Conservation (phyloP, 2,329 filamentous ascomycete species). For the Fusarium sambucinum region DNA sequence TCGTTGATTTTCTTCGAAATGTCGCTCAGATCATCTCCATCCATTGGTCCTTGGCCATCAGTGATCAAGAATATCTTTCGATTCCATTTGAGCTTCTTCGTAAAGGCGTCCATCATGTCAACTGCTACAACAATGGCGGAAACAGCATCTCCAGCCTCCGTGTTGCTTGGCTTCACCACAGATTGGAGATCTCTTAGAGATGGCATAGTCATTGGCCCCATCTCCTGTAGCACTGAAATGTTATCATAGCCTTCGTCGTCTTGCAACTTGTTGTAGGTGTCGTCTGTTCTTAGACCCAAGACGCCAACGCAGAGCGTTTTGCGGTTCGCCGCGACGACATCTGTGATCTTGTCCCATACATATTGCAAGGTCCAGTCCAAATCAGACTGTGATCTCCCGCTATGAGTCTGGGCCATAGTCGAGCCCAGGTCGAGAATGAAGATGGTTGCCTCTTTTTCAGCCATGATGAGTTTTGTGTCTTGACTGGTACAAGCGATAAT, state of each 20-base stretch:
- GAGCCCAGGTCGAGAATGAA: constrained; percentile 90
- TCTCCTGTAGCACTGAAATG: constrained; percentile 82
- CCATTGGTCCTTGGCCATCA: constrained; percentile 79
- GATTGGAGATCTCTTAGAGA: constrained; percentile 74
- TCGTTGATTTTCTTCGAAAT: constrained; percentile 81
- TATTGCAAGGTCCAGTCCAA: constrained; percentile 92
- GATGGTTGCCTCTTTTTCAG: constrained; percentile 90
- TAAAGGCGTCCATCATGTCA: constrained; percentile 84
- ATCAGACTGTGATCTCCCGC: constrained; percentile 80
- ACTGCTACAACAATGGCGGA: constrained; percentile 89
- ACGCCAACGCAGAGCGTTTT: constrained; percentile 81
- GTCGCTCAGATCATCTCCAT: constrained; percentile 75
- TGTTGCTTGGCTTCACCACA: constrained; percentile 74
- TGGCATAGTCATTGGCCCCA: constrained; percentile 71
- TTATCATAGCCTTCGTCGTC: constrained; percentile 81
- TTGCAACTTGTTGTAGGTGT: constrained; percentile 75
- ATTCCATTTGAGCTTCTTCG: constrained; percentile 84
- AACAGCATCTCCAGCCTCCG: constrained; percentile 81
- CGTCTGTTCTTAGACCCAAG: constrained; percentile 84
- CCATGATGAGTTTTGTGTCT: constrained; percentile 68
- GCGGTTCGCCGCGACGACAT: constrained; percentile 75
- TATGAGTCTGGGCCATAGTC: constrained; percentile 81
- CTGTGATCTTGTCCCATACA: constrained; percentile 89
- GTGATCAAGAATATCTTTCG: constrained; percentile 88
- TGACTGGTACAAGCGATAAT: background rate